These are phyloP conservation scores for Monosporozyma yasuniensis DNA, from an alignment of 805 yeast species.

Conservation along the genomic window DNA sequence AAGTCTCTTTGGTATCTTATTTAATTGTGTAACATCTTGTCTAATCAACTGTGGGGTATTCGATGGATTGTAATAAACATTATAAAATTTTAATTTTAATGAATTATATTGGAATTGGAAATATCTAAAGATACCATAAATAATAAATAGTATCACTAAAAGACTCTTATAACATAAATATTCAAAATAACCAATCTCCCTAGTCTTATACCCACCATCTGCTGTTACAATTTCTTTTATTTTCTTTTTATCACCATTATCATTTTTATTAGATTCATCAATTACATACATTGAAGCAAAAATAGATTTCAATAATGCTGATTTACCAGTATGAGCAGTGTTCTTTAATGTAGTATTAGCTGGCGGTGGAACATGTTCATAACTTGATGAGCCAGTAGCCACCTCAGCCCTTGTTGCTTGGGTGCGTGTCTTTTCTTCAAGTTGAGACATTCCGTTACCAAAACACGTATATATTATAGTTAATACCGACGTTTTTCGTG, in stretches of 20 bases:
- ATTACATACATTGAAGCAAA: slow-evolving; percentile 12
- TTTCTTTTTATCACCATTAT: neutral
- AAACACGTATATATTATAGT: neutral
- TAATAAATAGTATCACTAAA: slow-evolving; percentile 43
- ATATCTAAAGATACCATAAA: slow-evolving; percentile 49
- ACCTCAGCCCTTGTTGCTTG: slow-evolving; percentile 1
- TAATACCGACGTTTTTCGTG: neutral
- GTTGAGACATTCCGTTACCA: slow-evolving; percentile 1
- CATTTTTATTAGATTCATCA: slow-evolving; percentile 4
- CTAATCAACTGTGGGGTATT: slow-evolving; percentile 80
- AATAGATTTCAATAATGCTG: slow-evolving; percentile 14
- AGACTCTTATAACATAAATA: slow-evolving; percentile 37
- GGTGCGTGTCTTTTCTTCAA: slow-evolving; percentile 1
- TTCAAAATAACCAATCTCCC: slow-evolving; percentile 13
- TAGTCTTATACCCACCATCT: slow-evolving; percentile 12
- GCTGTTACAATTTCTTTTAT: slow-evolving; percentile 1
- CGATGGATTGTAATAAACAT: slow-evolving; percentile 57
- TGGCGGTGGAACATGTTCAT: slow-evolving; percentile 18
- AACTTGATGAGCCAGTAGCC: neutral
- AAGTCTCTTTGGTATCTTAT: slow-evolving; percentile 69
- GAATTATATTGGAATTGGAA: slow-evolving; percentile 44
- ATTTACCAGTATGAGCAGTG: slow-evolving; percentile 10
- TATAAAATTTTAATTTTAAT: slow-evolving; percentile 47
- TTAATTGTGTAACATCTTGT: slow-evolving; percentile 63
- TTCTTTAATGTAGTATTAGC: slow-evolving; percentile 11